Base-by-base conservation (phyloP, 495 filamentous ascomycete genomes). In the Xylaria flabelliformis region DNA sequence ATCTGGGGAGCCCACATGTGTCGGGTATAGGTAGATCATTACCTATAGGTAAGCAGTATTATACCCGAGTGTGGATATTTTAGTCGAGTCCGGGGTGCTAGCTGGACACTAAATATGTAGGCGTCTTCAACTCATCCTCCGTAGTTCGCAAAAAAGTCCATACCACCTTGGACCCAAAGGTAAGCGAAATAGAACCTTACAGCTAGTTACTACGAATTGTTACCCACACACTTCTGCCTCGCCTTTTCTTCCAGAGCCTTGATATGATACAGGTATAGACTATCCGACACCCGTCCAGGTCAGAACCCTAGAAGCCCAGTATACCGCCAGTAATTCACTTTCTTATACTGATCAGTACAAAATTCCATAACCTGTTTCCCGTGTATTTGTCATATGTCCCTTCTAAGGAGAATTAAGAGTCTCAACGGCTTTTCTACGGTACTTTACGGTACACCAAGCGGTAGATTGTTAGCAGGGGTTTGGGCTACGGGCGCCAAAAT, bases 71-170 rank as follows among this genome's bases (percentile, higher is more conserved):
- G 26, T 56, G 26, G 53, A 56, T 56, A 32, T 56, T 56, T 56
- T 56, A 56, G 53, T 56, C 53, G 26, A 56, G 53, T 56, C 53
- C 21, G 53, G 53, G 53, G 24, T 56, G 53, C 26, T 56, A 56
- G 53, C 53, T 56, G 26, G 24, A 17, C 53, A 32, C 53, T 56
- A 56, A 56, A 56, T 17, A 56, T 32, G 50, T n/a, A 53, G 50
- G 50, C 50, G n/a, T 51, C n/a, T 24, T 51, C n/a, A 51, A 24
- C n/a, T 51, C n/a, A 48, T 48, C 4, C 48, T 19, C 48, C 48
- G 26, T 55, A 15, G 10, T 42, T 42, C 39, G 2, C 39, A 42
- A 42, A 42, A 29, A 42, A 42, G 39, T 13, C 12, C 39, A 42
- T 12, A 42, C 10, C 12, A 12, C 9, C 39, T 9, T 13, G 39